Percentiles rank a stretch among this genome's conserved stretches.
Evolutionary conservation across 1,284 basidiomycete species (phyloP).

Genomic region (Ceratobasidium sp.): DNA sequence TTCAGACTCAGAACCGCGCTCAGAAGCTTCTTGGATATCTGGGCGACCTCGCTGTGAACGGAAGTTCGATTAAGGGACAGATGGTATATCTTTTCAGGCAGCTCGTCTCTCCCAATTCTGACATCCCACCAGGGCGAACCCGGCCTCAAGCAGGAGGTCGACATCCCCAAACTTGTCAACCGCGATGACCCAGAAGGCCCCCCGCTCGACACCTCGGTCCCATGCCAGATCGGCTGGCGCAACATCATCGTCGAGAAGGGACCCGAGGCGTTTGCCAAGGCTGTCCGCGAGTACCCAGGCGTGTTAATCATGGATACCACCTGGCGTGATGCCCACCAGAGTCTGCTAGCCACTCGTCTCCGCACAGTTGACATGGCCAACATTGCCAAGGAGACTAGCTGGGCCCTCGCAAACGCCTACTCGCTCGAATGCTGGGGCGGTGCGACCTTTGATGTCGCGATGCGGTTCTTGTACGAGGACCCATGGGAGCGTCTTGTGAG

Average conservation of each 20-base stretch:
- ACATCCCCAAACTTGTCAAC: constrained; percentile 82
- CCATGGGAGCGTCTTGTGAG: constrained; percentile 96
- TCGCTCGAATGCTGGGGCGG: constrained; percentile 99
- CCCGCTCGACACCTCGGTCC: constrained; percentile 78
- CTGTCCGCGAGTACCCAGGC: constrained; percentile 95
- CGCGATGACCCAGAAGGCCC: constrained; percentile 74
- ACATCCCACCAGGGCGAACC: constrained; percentile 77
- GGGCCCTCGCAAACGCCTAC: constrained; percentile 95
- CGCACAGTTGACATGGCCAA: constrained; percentile 98
- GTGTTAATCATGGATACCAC: constrained; percentile 98
- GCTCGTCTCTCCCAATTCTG: constrained; percentile 7
- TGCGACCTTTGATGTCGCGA: constrained; percentile 98
- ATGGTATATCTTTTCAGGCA: constrained; percentile 49
- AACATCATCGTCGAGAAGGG: constrained; percentile 99
- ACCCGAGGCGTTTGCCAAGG: constrained; percentile 98
- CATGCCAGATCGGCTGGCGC: constrained; percentile 93
- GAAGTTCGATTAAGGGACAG: constrained; percentile 95
- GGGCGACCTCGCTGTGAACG: constrained; percentile 97
- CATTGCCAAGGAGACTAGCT: constrained; percentile 97
- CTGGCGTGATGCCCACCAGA: constrained; percentile 99
- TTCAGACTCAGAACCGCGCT: constrained; percentile 97
- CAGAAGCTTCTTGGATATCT: constrained; percentile 97
- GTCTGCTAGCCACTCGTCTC: constrained; percentile 93
- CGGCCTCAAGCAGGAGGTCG: constrained; percentile 89
- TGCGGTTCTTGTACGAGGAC: constrained; percentile 99